phyloP scores from a whole-genome alignment of 164 flowering plant species.

The Cinnamomum chago region DNA sequence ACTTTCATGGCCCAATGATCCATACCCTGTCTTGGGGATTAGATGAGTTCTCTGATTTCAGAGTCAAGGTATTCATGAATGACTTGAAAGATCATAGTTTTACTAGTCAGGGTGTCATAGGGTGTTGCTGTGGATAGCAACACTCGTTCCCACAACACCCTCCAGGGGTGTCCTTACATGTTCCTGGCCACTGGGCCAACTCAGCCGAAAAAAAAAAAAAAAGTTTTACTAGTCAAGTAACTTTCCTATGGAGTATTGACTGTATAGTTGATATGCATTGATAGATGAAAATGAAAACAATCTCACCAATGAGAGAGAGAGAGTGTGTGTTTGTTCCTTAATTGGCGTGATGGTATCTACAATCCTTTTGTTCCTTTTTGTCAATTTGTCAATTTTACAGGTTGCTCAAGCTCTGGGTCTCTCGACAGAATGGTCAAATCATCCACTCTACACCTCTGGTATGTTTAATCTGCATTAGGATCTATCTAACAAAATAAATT shows the following conservation, averaged over 20 bases:
- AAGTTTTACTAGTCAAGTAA: no score
- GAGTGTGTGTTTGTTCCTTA: neutral
- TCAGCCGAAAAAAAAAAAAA: no score
- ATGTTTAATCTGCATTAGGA: slow-evolving; percentile 8
- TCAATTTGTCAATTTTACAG: slow-evolving; percentile 23
- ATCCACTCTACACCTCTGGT: slow-evolving; percentile 78
- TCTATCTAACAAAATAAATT: neutral
- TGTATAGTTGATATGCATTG: no score
- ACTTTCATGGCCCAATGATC: neutral
- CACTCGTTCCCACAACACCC: no score
- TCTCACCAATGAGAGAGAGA: neutral
- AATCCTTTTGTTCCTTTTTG: neutral
- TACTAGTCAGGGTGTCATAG: neutral
- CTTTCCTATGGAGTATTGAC: no score
- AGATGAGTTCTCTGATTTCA: neutral
- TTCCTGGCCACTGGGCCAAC: no score
- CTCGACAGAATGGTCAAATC: slow-evolving; percentile 88
- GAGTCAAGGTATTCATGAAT: neutral
- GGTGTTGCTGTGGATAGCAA: no score
- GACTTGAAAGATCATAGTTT: neutral
- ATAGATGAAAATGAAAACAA: no score
- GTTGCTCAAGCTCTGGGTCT: slow-evolving; percentile 92
- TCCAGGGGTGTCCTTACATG: no score
- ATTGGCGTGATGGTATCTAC: neutral
- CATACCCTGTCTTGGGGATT: neutral